phyloP scores from a whole-genome alignment of 2,329 filamentous ascomycete genomes.

The Diaporthe citrichinensis region DNA sequence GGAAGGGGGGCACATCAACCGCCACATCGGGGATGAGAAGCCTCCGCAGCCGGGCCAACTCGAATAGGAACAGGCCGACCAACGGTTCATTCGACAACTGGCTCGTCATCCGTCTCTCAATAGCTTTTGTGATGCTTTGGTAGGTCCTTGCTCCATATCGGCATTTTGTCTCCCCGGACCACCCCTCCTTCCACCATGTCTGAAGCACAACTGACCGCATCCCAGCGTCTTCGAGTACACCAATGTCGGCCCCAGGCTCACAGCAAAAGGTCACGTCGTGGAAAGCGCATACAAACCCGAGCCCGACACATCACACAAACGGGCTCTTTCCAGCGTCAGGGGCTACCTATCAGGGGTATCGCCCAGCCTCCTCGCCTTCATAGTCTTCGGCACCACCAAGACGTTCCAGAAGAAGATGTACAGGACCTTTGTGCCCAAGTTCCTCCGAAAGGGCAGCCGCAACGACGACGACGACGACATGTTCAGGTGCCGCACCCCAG shows the following conservation, averaged over 20 bases:
- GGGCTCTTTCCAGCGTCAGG: slow-evolving; percentile 38
- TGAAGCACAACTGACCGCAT: background rate
- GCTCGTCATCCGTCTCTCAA: slow-evolving; percentile 39
- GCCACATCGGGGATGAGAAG: background rate
- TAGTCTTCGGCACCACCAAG: slow-evolving; percentile 48
- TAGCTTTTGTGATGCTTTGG: slow-evolving; percentile 39
- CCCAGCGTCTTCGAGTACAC: slow-evolving; percentile 39
- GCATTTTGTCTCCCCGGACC: background rate
- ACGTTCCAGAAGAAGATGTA: slow-evolving; percentile 45
- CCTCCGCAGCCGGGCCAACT: slow-evolving; percentile 30
- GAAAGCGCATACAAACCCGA: slow-evolving; percentile 50
- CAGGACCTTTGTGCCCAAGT: slow-evolving; percentile 42
- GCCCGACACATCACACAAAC: slow-evolving; percentile 34
- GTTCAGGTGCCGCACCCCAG: background rate
- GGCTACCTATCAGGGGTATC: slow-evolving; percentile 48
- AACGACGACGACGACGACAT: slow-evolving; percentile 9
- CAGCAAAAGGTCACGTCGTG: slow-evolving; percentile 47
- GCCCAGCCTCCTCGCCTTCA: slow-evolving; percentile 45
- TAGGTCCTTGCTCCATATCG: background rate
- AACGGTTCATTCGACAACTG: slow-evolving; percentile 37
- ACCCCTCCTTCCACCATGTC: no score
- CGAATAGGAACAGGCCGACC: background rate
- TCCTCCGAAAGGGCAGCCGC: background rate
- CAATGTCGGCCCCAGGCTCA: slow-evolving; percentile 30
- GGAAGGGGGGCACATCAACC: background rate